Percentiles rank a stretch among this genome's conserved stretches.
These are phyloP conservation scores for Colletotrichum sp. DNA, from an alignment of 2,329 filamentous ascomycete species.

Conservation along the genomic window DNA sequence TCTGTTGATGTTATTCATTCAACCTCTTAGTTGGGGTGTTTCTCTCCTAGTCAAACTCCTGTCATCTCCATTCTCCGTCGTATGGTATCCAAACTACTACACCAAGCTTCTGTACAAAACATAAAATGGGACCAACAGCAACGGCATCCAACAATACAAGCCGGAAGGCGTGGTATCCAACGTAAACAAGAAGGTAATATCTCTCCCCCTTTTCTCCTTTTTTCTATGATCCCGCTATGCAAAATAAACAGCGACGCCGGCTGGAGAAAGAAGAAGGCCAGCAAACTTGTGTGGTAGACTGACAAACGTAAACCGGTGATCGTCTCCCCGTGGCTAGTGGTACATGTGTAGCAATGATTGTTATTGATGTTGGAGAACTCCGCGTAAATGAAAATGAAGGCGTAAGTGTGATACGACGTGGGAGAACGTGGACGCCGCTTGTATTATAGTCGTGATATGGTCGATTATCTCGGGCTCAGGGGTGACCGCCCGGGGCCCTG, in stretches of 20 bases:
- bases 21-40: background rate
- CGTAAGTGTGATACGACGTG: background rate
- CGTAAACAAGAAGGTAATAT: background rate
- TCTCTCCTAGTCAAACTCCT: background rate
- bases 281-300: background rate
- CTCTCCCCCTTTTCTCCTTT: background rate
- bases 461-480: conserved; percentile 39
- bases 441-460: background rate
- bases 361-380: background rate
- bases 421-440: background rate
- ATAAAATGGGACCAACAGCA: background rate
- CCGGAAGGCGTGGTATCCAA: background rate
- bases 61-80: background rate
- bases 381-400: background rate
- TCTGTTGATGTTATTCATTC: background rate
- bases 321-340: background rate
- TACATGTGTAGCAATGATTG: background rate
- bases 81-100: background rate
- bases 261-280: background rate
- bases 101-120: background rate
- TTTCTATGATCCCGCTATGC: conserved; percentile 13
- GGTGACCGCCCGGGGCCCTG: conserved; percentile 48
- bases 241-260: background rate
- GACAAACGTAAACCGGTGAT: background rate
- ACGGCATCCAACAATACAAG: background rate